Evolutionary conservation across 75 land plant genomes (phyloP), one percentile per base, ranked within the genome.

Genomic region (Sequoia sempervirens): DNA sequence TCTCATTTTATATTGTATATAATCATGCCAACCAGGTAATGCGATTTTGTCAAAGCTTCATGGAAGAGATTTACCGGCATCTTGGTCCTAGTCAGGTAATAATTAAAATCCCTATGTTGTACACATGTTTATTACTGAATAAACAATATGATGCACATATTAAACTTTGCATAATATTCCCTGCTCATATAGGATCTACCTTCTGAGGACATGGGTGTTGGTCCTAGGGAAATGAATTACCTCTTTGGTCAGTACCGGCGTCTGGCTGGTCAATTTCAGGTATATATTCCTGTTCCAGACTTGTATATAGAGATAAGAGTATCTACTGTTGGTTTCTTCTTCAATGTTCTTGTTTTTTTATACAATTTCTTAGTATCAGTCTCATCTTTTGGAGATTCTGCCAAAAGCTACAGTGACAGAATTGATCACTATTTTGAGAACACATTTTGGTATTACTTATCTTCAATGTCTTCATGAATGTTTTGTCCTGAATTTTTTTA

Each of bases 41-140:
- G 98, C 95, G 95, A 30, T 98, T 98, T 89, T 98, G 99, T 87
- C 98, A 98, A 81, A 98, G 99, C 85, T 98, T 93, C 72, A 98
- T 98, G 99, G 93, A 95, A 87, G 99, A 98, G 88, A 80, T 98
- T 50, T 93, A 96, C 85, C 89, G 92, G 15, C 94, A 96, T 86
- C 83, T 98, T 80, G 96, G 96, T 82, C 94, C 99, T 84, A 91
- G 95, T 84, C 94, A 96, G 95, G 99, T 96, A 87, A 61, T 13
- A 2, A 23, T 18, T 23, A 40, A 36, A 72, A 43, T 13, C 50
- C 8, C 32, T 37, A 46, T 43, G 52, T 32, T 43, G 72, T 68
- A 30, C 34, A 11, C 11, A 9, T 11, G 2, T 40, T 40, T 81
- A 36, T 54, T 81, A 10, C 17, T 81, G 41, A 53, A 11, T 40